Conservation (phyloP, 208 protist species). For the Phytomonas francai region DNA sequence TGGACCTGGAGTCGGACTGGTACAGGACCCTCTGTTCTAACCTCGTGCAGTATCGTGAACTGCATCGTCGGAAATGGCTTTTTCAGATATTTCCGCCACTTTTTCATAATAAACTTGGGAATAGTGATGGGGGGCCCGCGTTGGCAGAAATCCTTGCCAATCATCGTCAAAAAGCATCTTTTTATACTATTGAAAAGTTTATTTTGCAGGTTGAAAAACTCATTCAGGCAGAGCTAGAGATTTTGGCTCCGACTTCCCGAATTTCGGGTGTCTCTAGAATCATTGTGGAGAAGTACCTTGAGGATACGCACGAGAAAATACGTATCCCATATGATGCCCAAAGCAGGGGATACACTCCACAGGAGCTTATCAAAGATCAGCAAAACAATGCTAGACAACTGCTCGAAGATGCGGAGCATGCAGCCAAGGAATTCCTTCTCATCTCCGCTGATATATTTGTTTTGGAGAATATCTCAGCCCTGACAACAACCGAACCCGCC, state of each 20-base stretch:
- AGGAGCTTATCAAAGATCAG: constrained; percentile 20
- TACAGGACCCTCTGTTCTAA: constrained; percentile 24
- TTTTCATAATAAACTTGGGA: constrained; percentile 7
- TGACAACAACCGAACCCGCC: constrained; percentile 10
- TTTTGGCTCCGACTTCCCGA: constrained; percentile 1
- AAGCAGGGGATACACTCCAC: constrained; percentile 17
- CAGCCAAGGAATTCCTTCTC: constrained; percentile 29
- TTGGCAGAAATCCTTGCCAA: too few relatives aligned
- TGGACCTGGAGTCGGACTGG: constrained; percentile 32
- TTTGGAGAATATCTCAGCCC: constrained; percentile 12
- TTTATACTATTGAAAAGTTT: too few relatives aligned
- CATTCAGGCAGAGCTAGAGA: too few relatives aligned
- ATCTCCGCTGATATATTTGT: constrained; percentile 12
- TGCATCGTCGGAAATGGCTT: constrained; percentile 32
- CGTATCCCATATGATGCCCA: constrained; percentile 38
- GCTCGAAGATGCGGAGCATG: constrained; percentile 18
- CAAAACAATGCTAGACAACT: constrained; percentile 14
- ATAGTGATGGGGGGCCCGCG: too few relatives aligned
- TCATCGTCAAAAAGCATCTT: too few relatives aligned
- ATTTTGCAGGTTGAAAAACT: too few relatives aligned
- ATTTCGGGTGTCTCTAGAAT: constrained; percentile 10
- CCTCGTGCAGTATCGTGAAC: constrained; percentile 37
- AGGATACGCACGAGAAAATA: constrained; percentile 24
- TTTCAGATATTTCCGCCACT: constrained; percentile 38
- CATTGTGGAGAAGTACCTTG: constrained; percentile 37